A percentile compares a stretch with the other conserved stretches of the same genome.
Evolutionary conservation across 1,284 basidiomycete species (phyloP).

Genomic region (Microbotryomycetes sp.): DNA sequence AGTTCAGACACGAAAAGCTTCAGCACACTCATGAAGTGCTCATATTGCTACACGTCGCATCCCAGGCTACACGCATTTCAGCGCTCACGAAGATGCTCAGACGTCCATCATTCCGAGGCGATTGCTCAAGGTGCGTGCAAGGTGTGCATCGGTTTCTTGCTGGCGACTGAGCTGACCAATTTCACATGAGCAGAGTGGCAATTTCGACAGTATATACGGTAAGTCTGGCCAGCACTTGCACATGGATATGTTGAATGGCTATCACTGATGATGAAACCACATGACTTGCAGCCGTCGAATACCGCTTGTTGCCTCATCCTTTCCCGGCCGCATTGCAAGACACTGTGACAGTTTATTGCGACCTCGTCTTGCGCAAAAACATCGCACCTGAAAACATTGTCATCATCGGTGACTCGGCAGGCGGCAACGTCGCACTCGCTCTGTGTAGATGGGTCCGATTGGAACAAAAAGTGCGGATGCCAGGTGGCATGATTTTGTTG

Average conservation of each 20-base stretch:
- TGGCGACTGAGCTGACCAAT: not conserved
- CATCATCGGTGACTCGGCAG: slow-evolving; percentile 42
- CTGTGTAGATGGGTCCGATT: slow-evolving; percentile 43
- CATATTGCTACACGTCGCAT: not conserved
- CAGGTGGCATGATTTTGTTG: slow-evolving; percentile 27
- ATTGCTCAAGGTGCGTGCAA: slow-evolving; percentile 12
- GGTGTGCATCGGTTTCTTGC: not conserved
- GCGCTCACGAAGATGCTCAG: slow-evolving; percentile 27
- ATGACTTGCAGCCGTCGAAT: slow-evolving; percentile 23
- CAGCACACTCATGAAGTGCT: accelerated
- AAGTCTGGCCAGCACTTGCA: not conserved
- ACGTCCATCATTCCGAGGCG: slow-evolving; percentile 27
- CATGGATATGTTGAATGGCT: not conserved
- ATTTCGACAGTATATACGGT: slow-evolving; percentile 19
- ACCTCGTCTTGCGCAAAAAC: slow-evolving; percentile 15
- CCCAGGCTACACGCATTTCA: slow-evolving; percentile 29
- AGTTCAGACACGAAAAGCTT: not conserved
- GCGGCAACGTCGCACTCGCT: slow-evolving; percentile 42
- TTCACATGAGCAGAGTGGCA: slow-evolving; percentile 9
- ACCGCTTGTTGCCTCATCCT: slow-evolving; percentile 22
- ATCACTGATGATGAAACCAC: not conserved
- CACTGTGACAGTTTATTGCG: slow-evolving; percentile 19
- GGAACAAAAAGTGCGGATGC: slow-evolving; percentile 24
- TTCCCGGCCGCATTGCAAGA: slow-evolving; percentile 33
- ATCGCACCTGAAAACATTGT: slow-evolving; percentile 38